Evolutionary conservation across 2,329 filamentous ascomycete genomes (phyloP), one percentile per base, ranked within the genome.

Genomic region (Alternaria rosae): DNA sequence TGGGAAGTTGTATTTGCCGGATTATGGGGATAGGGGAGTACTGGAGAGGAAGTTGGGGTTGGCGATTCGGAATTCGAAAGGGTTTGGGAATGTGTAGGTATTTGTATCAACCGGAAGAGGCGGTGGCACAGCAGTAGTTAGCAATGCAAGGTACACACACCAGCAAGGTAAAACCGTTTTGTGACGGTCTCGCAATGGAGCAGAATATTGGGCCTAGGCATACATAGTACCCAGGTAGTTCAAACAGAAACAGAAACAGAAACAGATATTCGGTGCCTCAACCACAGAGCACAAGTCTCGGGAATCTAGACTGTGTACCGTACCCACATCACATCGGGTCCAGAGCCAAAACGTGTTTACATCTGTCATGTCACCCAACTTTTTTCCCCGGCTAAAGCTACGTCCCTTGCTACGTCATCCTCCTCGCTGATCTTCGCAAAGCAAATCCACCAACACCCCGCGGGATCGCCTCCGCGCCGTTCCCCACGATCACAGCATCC

Each of bases 61-160:
- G 84, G 95, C 95, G 54, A 83, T 99, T 74, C 88, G 94, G 80
- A 95, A 97, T 79, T 89, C 91, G 8, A 89, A 91, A 74, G 94
- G 95, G 0, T 98, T 98, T 82, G 95, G 94, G 9, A 68, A 75
- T 25, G 71, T 73, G 10, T 79, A 64, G 65, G n/a, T n/a, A n/a
- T n/a, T n/a, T n/a, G n/a, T n/a, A n/a, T n/a, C n/a, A n/a, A n/a
- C n/a, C n/a, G n/a, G n/a, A n/a, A n/a, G n/a, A n/a, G n/a, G n/a
- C n/a, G n/a, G n/a, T n/a, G n/a, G n/a, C n/a, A n/a, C n/a, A n/a
- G n/a, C n/a, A n/a, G n/a, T n/a, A n/a, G n/a, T n/a, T n/a, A n/a
- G n/a, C n/a, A n/a, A n/a, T n/a, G n/a, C n/a, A n/a, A n/a, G n/a
- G n/a, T n/a, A n/a, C n/a, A n/a, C n/a, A n/a, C n/a, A n/a, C n/a